These are phyloP conservation scores for Noccaea caerulescens DNA, from an alignment of 345 rosid genomes.

Conservation along the genomic window DNA sequence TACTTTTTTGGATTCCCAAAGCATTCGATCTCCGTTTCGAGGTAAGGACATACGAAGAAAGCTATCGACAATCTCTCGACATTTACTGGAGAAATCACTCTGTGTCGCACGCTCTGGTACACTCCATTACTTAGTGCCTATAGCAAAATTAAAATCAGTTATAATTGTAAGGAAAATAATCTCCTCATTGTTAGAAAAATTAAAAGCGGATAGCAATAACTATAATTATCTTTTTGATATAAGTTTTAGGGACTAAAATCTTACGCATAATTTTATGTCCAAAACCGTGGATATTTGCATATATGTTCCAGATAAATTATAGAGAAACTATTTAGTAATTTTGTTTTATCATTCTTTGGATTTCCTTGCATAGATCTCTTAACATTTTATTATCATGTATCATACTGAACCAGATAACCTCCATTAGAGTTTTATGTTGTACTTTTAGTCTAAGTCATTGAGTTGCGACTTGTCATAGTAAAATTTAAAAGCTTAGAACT, in stretches of 20 bases:
- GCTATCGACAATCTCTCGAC: conserved; percentile 66
- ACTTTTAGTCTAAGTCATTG: not conserved
- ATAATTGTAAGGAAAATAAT: not conserved
- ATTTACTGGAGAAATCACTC: conserved; percentile 58
- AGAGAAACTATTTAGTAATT: not conserved
- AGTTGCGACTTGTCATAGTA: not conserved
- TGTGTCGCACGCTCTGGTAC: conserved; percentile 67
- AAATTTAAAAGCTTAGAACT: not conserved
- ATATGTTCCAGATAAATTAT: not conserved
- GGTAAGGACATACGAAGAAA: conserved; percentile 63
- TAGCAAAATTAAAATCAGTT: not conserved
- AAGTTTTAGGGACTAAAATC: not conserved
- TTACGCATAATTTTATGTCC: not conserved
- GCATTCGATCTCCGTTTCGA: conserved; percentile 56
- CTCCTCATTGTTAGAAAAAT: not conserved
- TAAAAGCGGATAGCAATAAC: not conserved
- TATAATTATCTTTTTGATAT: too few relatives aligned
- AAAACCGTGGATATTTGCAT: conserved; percentile 10
- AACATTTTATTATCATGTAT: not conserved
- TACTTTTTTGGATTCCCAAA: conserved; percentile 51
- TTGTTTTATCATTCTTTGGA: not conserved
- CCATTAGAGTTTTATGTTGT: not conserved
- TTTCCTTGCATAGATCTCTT: not conserved
- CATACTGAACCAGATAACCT: not conserved
- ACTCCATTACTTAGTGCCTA: conserved; percentile 77